A percentile compares a stretch with the other conserved stretches of the same genome.
Conservation (phyloP, 371 early-diverging fungal species). For the Lichtheimia corymbifera region DNA sequence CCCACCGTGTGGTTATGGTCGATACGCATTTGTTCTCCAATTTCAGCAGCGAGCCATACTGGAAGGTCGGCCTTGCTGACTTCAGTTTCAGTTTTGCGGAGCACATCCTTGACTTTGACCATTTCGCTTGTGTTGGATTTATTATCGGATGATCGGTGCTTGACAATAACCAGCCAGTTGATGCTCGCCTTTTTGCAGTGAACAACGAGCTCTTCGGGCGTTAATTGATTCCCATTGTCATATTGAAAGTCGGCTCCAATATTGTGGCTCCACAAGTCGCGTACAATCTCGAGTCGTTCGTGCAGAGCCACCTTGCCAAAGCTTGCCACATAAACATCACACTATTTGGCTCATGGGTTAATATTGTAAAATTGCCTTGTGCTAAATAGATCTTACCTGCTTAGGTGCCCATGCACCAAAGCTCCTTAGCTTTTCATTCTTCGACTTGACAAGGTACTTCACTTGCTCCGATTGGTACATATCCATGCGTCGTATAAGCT, state of each 20-base stretch:
- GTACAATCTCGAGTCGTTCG: conserved; percentile 71
- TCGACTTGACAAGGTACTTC: conserved; percentile 50
- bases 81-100: conserved; percentile 70
- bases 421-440: conserved; percentile 60
- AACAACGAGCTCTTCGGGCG: conserved; percentile 63
- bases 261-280: conserved; percentile 73
- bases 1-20: conserved; percentile 50
- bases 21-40: conserved; percentile 64
- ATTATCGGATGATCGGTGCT: conserved; percentile 52
- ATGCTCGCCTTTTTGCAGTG: conserved; percentile 72
- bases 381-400: conserved; percentile 22
- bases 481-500: conserved; percentile 68
- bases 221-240: conserved; percentile 66
- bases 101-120: conserved; percentile 77
- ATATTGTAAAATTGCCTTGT: not conserved
- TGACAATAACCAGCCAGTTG: conserved; percentile 80
- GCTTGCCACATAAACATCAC: conserved; percentile 81
- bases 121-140: conserved; percentile 34
- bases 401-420: conserved; percentile 67
- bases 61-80: conserved; percentile 47
- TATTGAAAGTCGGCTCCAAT: conserved; percentile 78
- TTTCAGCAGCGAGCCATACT: conserved; percentile 67
- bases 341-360: conserved; percentile 24
- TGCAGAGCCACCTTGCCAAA: conserved; percentile 72
- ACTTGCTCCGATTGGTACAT: conserved; percentile 68